Evolutionary conservation across 2,329 filamentous ascomycete genomes (phyloP), one percentile per base, ranked within the genome.

Genomic region (Chrysoporthe austroafricana): DNA sequence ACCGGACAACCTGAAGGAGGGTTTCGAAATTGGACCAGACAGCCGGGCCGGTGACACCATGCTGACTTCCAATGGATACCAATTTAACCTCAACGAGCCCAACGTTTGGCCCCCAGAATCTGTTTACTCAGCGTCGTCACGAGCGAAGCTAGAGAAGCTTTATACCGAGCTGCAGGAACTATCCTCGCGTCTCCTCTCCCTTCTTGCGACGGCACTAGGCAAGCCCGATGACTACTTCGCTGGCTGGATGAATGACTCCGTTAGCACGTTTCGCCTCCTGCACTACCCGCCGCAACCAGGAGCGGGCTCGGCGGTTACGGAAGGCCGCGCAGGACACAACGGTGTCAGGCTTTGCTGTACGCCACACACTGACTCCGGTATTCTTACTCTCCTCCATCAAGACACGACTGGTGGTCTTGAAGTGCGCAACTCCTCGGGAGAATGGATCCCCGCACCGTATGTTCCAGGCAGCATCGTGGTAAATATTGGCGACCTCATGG

Each of bases 1-100:
- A 39, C 68, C 72, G 6, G 77, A 80, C 58, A 83, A 83, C 52
- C 72, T 83, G 5, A 83, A 83, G 71, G 81, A 83, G 71, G 81
- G 81, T 0, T 83, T 83, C 68, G 81, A 83, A 65, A 75, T 83
- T 21, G 81, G 82, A 3, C 75, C 79, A 36, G 60, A 32, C 11
- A 46, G n/a, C 32, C 18, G 18, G 39, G 1, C n/a, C 5, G 13
- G 39, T 11, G n/a, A 44, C 1, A 39, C n/a, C 1, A 16, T 48
- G 5, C 6, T 26, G 8, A 5, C 16, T 4, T 34, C 60, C 8
- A n/a, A 62, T 3, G 26, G 9, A 21, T 39, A 48, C 39, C 21
- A 42, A 1, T 18, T 44, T 32, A 8, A 56, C 14, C 50, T 65
- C 36, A 60, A 21, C 18, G 63, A 57, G 42, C 52, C 63, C 21